These are phyloP conservation scores for Betula pendula DNA, from an alignment of 306 rosid genomes.

Conservation along the genomic window DNA sequence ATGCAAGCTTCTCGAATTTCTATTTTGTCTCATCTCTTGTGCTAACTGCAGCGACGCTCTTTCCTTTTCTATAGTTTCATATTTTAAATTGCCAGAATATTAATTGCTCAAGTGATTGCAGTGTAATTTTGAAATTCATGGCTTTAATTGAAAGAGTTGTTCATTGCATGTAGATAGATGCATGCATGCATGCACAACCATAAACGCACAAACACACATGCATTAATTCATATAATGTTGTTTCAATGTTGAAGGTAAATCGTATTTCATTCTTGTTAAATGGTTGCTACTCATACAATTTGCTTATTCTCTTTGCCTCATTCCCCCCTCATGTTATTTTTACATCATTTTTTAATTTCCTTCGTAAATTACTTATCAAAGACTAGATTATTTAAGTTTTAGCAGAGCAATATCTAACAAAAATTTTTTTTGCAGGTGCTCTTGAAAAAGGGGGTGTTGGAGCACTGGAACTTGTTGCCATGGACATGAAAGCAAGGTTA, in stretches of 20 bases:
- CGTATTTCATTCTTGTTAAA: neutral
- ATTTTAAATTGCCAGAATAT: too few relatives aligned
- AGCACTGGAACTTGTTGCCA: slow-evolving; percentile 99
- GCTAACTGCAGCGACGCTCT: too few relatives aligned
- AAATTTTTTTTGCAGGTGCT: slow-evolving; percentile 58
- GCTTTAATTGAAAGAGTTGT: neutral
- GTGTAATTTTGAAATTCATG: neutral
- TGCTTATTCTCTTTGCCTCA: neutral
- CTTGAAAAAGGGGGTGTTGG: slow-evolving; percentile 98
- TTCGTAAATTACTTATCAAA: neutral
- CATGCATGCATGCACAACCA: neutral
- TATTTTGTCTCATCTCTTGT: too few relatives aligned
- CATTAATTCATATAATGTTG: neutral
- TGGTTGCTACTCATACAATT: neutral
- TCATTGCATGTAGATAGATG: neutral
- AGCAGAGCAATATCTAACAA: slow-evolving; percentile 4
- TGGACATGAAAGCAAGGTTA: slow-evolving; percentile 99
- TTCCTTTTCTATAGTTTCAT: too few relatives aligned
- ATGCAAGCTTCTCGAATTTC: neutral
- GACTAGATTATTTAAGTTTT: slow-evolving; percentile 6
- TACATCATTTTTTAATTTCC: neutral
- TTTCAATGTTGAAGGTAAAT: neutral
- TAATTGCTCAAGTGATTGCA: neutral
- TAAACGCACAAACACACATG: neutral
- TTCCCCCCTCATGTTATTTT: neutral